Conservation (phyloP, 2,329 filamentous ascomycete species). For the Colletotrichum gigasporum region DNA sequence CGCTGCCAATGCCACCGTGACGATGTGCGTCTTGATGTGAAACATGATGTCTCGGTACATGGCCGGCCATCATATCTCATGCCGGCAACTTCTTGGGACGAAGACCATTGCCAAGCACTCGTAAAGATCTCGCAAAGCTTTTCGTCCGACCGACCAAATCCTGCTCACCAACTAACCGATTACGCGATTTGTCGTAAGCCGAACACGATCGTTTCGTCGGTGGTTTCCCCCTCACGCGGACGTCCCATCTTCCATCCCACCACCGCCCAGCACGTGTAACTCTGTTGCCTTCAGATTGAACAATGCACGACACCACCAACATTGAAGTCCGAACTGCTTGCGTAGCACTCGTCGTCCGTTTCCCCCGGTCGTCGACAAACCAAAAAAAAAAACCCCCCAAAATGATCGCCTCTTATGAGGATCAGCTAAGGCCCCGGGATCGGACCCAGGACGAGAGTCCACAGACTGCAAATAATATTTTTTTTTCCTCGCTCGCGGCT, state of each 20-base stretch:
- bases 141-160: background rate
- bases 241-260: constrained; percentile 17
- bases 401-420: background rate
- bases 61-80: background rate
- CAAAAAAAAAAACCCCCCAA: background rate
- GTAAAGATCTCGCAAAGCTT: background rate
- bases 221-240: no score
- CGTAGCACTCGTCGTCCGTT: background rate
- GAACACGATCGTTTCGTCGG: background rate
- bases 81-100: background rate
- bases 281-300: background rate
- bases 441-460: background rate
- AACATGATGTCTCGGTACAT: background rate
- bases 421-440: constrained; percentile 12
- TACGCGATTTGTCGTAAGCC: constrained; percentile 4
- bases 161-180: no score
- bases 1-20: background rate
- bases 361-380: background rate
- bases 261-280: background rate
- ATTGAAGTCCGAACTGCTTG: background rate
- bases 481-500: no score
- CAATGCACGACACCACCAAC: background rate
- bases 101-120: background rate
- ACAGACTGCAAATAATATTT: constrained; percentile 3
- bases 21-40: background rate